A percentile compares a stretch with the other conserved stretches of the same genome.
These are phyloP conservation scores for Sporisorium exsertum DNA, from an alignment of 1,284 basidiomycete species.

Conservation along the genomic window DNA sequence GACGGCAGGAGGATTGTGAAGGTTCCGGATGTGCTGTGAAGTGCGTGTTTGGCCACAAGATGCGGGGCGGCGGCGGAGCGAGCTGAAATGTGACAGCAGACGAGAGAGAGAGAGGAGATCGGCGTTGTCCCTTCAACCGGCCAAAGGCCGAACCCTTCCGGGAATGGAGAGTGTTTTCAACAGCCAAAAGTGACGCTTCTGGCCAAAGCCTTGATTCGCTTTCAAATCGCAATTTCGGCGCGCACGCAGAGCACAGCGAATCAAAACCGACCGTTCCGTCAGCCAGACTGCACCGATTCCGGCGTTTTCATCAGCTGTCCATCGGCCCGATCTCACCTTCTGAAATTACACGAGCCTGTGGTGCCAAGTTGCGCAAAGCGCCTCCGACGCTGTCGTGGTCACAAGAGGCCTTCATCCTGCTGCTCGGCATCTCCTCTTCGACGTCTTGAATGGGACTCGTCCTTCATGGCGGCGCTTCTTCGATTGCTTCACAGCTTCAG, in stretches of 20 bases:
- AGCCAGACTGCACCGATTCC: slow-evolving; percentile 5
- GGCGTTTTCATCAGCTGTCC: neutral
- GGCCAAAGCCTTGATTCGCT: slow-evolving; percentile 3
- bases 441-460: neutral
- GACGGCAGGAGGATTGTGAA: neutral
- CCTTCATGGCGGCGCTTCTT: no score
- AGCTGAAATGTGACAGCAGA: neutral
- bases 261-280: slow-evolving; percentile 26
- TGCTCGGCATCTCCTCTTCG: neutral
- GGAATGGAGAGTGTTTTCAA: slow-evolving; percentile 28
- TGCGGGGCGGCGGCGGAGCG: slow-evolving; percentile 1
- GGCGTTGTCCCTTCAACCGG: slow-evolving; percentile 5
- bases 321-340: neutral
- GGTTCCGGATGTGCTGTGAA: neutral
- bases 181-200: slow-evolving; percentile 9
- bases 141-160: slow-evolving; percentile 13
- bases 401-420: neutral
- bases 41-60: neutral
- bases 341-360: neutral
- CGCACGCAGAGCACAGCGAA: slow-evolving; percentile 15
- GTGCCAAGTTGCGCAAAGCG: neutral
- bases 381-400: neutral
- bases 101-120: slow-evolving; percentile 2
- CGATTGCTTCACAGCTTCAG: no score
- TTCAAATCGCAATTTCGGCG: neutral